phyloP scores from a whole-genome alignment of 2,329 filamentous ascomycete species.

The Cercospora sesami region DNA sequence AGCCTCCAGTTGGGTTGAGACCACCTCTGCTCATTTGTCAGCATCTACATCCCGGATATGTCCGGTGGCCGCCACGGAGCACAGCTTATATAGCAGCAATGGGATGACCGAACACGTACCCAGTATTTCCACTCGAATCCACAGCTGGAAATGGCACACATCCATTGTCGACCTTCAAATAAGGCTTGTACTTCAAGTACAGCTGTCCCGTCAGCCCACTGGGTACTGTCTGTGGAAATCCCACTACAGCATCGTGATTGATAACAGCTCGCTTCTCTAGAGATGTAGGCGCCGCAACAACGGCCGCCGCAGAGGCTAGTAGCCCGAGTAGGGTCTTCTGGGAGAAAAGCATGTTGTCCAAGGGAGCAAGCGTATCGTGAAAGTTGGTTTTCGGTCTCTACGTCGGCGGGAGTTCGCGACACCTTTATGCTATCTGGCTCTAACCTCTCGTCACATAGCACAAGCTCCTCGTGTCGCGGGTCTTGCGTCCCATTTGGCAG shows the following conservation, averaged over 20 bases:
- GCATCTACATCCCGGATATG: neutral
- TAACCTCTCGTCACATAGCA: neutral
- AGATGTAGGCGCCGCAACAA: conserved; percentile 12
- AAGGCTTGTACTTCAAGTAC: conserved; percentile 59
- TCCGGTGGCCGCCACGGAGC: neutral
- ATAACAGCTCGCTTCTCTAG: conserved; percentile 47
- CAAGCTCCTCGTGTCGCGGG: neutral
- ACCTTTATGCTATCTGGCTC: neutral
- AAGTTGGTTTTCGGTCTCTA: neutral
- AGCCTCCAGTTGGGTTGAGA: conserved; percentile 44
- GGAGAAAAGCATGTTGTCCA: conserved; percentile 1
- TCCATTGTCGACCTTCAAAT: conserved; percentile 57
- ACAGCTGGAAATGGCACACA: conserved; percentile 66
- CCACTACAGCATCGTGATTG: conserved; percentile 51
- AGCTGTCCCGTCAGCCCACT: conserved; percentile 48
- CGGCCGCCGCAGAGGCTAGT: neutral
- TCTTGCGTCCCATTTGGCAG: neutral
- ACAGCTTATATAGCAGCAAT: neutral
- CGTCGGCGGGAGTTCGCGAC: neutral
- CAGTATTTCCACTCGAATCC: conserved; percentile 57
- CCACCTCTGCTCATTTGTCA: conserved; percentile 42
- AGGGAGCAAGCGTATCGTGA: neutral
- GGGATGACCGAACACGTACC: conserved; percentile 40
- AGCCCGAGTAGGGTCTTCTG: neutral
- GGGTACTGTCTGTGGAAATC: conserved; percentile 57